Conservation (phyloP, 768 basidiomycete genomes). For the Pulveroboletus frians region DNA sequence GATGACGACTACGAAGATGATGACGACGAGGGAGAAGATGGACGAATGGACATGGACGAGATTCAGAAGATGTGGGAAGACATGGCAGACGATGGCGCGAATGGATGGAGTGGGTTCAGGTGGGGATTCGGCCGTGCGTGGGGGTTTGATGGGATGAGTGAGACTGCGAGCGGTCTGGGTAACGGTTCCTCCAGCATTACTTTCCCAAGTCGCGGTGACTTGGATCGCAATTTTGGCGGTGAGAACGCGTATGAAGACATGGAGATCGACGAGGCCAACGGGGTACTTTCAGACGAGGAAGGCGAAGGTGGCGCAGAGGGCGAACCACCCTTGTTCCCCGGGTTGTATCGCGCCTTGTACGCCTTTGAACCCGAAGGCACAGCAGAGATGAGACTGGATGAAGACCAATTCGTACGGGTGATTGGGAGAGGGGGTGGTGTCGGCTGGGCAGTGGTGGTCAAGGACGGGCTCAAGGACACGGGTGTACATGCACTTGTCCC, state of each 20-base stretch:
- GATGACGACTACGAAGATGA: constrained; percentile 5
- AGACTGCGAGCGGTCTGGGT: not conserved
- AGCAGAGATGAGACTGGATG: constrained; percentile 76
- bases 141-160: constrained; percentile 21
- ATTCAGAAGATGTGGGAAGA: constrained; percentile 18
- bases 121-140: constrained; percentile 39
- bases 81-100: constrained; percentile 22
- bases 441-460: constrained; percentile 74
- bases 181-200: constrained; percentile 2
- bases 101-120: constrained; percentile 39
- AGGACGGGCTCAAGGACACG: constrained; percentile 32
- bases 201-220: constrained; percentile 39
- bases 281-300: constrained; percentile 16
- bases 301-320: constrained; percentile 21
- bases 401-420: constrained; percentile 72
- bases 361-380: constrained; percentile 75
- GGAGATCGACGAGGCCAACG: constrained; percentile 33
- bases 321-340: constrained; percentile 49
- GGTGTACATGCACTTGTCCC: constrained; percentile 67
- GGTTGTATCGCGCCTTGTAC: constrained; percentile 73
- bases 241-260: constrained; percentile 25
- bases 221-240: constrained; percentile 44
- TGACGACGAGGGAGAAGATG: constrained; percentile 9
- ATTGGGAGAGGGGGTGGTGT: constrained; percentile 72
- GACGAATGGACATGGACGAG: not conserved